Conservation (phyloP, 345 rosid species). For the Melaleuca quinquenervia region DNA sequence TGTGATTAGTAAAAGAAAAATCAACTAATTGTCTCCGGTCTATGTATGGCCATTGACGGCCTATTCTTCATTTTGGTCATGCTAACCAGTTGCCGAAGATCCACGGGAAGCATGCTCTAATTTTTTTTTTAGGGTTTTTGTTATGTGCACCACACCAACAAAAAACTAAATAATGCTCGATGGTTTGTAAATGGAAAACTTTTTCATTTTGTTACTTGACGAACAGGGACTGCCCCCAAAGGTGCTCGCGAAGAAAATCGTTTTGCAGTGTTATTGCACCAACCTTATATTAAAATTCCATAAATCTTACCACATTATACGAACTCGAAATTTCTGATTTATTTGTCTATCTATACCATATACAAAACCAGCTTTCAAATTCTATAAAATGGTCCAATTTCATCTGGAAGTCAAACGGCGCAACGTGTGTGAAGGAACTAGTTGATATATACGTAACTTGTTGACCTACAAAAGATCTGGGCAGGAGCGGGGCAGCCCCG, state of each 20-base stretch:
- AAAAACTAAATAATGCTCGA: no score
- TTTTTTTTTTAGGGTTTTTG: background rate
- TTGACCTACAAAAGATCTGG: no score
- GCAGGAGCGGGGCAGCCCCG: no score
- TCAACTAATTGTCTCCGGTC: background rate
- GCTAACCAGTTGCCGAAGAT: background rate
- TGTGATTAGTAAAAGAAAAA: background rate
- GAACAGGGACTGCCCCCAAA: no score
- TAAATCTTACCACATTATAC: background rate
- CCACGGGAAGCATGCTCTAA: background rate
- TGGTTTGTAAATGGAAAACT: no score
- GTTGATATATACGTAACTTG: background rate
- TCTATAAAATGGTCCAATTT: background rate
- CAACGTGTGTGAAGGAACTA: background rate
- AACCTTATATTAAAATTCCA: background rate
- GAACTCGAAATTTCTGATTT: no score
- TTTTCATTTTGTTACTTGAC: no score
- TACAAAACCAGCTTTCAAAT: background rate
- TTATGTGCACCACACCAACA: no score
- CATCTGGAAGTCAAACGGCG: background rate
- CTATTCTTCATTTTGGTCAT: background rate
- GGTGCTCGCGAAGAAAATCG: no score
- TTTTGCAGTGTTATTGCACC: no score
- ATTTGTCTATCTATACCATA: background rate
- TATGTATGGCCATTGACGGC: background rate